Evolutionary conservation across 2,329 filamentous ascomycete genomes (phyloP), one percentile per base, ranked within the genome.

Genomic region (Gnomoniopsis smithogilvyi): DNA sequence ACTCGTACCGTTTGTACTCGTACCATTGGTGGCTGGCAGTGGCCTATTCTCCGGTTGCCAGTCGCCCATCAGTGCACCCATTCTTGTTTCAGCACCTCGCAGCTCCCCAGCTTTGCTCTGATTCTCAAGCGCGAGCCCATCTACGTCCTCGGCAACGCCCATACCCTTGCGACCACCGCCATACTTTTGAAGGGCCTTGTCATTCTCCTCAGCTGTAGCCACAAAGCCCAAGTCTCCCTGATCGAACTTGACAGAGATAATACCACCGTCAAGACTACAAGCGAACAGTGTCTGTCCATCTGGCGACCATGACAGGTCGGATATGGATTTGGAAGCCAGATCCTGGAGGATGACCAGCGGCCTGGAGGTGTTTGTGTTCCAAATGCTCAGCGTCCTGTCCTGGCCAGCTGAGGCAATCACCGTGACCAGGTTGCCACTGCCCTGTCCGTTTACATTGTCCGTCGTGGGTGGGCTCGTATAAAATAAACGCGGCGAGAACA

Each of bases 61-160:
- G 69, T 96, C 93, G 6, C 94, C 94, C 95, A 99, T 99, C 41
- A 99, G 76, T n/a, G 94, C 94, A 14, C 95, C 95, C 95, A 99
- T 99, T 64, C 94, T 86, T 2, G 92, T 95, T 74, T 99, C 91
- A 0, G 94, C 93, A 6, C 90, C 93, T 64, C 89, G 91, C 34
- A 94, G 83, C 71, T 99, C 95, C 22, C 90, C 94, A 47, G 89
- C 92, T 70, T 96, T 97, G 75, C 92, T 96, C 70, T 88, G 89
- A 66, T 96, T 92, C 74, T 99, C 95, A 0, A 99, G 77, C 41
- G 91, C 81, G 47, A 98, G 76, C 0, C 92, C 91, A 67, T 97
- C 92, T 0, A 96, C 91, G 62, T 96, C 94, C 73, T 99, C 95
- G 6, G 95, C 85, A 52, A 98, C 92, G 1, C 94, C 95, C 70